Percentiles rank a stretch among this genome's conserved stretches.
phyloP scores from a whole-genome alignment of 257 asterid species.

The Solanum pimpinellifolium region DNA sequence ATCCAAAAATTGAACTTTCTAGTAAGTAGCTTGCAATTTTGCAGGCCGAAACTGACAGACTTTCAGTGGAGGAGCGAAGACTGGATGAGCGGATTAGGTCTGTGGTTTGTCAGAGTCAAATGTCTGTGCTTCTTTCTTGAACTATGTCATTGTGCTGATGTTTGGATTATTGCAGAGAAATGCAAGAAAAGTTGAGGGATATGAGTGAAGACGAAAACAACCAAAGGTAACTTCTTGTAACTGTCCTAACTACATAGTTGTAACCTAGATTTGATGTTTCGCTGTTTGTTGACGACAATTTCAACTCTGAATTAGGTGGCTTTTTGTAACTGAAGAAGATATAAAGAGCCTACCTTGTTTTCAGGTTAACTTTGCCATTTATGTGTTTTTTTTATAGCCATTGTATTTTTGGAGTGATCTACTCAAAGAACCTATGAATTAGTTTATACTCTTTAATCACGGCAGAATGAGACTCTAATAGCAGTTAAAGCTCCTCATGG shows the following conservation, averaged over 20 bases:
- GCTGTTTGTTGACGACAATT: constrained; percentile 3
- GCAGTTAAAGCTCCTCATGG: constrained; percentile 99
- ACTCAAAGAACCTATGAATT: neutral
- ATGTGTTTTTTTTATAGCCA: neutral
- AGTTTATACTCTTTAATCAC: neutral
- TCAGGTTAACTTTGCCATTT: constrained; percentile 42
- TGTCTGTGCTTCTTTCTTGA: constrained; percentile 3
- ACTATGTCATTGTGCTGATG: constrained; percentile 12
- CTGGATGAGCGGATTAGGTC: constrained; percentile 72
- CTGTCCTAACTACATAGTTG: neutral
- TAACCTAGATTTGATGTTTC: constrained; percentile 3
- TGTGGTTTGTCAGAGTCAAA: constrained; percentile 7
- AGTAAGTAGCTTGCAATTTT: constrained; percentile 4
- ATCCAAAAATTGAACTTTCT: neutral
- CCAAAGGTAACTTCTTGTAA: constrained; percentile 34
- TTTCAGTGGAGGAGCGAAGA: constrained; percentile 60
- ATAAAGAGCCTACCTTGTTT: constrained; percentile 70
- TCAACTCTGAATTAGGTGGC: constrained; percentile 45
- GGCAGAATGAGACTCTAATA: constrained; percentile 82
- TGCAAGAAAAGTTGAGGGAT: constrained; percentile 66
- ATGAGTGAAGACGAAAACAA: constrained; percentile 72
- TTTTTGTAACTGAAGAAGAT: constrained; percentile 88
- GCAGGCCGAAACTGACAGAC: constrained; percentile 80
- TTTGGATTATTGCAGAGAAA: constrained; percentile 47
- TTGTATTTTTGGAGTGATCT: neutral